A percentile compares a stretch with the other conserved stretches of the same genome.
phyloP scores from a whole-genome alignment of 2,329 filamentous ascomycete genomes.

The Arthrobotrys conoides region DNA sequence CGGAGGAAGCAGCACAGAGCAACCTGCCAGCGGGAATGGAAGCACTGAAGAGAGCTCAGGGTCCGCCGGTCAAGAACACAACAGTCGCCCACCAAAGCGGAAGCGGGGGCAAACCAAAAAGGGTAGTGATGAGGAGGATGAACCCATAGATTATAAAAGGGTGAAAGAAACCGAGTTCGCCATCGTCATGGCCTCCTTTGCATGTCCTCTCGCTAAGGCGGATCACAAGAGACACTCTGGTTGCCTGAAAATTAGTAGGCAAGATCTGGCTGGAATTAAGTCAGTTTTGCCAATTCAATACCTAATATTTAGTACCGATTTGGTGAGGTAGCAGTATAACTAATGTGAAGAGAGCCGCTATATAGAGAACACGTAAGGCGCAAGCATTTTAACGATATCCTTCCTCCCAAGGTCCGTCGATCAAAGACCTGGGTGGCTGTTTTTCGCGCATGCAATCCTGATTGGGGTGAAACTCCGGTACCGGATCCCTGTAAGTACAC shows the following conservation, averaged over 20 bases:
- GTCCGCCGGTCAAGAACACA: background rate
- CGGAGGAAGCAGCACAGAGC: background rate
- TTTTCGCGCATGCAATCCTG: constrained; percentile 8
- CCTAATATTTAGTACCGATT: no score
- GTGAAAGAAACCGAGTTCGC: background rate
- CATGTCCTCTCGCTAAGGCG: constrained; percentile 24
- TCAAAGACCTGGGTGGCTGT: constrained; percentile 9
- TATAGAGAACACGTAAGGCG: constrained; percentile 23
- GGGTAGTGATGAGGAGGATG: background rate
- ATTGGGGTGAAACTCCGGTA: background rate
- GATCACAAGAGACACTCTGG: background rate
- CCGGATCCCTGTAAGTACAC: constrained; percentile 9
- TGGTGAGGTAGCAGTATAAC: no score
- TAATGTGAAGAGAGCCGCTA: no score
- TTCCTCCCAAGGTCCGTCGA: background rate
- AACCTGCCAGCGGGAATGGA: background rate
- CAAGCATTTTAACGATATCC: constrained; percentile 2
- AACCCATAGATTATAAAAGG: background rate
- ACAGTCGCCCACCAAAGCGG: background rate
- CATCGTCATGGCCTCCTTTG: background rate
- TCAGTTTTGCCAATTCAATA: background rate
- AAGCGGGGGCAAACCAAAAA: background rate
- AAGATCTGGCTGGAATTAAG: constrained; percentile 22
- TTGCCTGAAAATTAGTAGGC: background rate
- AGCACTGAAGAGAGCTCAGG: background rate